Percentiles rank a stretch among this genome's conserved stretches.
phyloP scores from a whole-genome alignment of 1,139 yeast species.

The Yamadazyma oceani region DNA sequence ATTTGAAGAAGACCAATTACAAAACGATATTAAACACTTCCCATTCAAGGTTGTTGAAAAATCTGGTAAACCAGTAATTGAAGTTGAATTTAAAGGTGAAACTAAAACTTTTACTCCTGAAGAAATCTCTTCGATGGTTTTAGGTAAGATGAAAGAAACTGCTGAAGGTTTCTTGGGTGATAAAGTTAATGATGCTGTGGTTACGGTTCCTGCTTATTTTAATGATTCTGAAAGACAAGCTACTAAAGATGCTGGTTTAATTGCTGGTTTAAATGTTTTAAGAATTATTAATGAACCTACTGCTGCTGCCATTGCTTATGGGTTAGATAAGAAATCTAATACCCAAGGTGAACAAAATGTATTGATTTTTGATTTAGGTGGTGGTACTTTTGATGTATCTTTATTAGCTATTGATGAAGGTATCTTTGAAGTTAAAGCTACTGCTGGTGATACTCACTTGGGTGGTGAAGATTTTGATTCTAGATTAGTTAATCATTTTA shows the following conservation, averaged over 20 bases:
- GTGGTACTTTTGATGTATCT: constrained; percentile 98
- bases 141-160: constrained; percentile 64
- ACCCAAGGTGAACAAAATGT: constrained; percentile 70
- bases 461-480: constrained; percentile 78
- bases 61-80: constrained; percentile 59
- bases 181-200: constrained; percentile 65
- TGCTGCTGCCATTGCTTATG: constrained; percentile 63
- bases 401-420: constrained; percentile 91
- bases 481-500: constrained; percentile 35
- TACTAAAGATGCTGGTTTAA: constrained; percentile 59
- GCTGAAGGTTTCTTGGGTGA: constrained; percentile 64
- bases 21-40: constrained; percentile 59
- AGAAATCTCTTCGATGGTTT: constrained; percentile 67
- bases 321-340: constrained; percentile 67
- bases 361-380: constrained; percentile 92
- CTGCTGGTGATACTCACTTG: constrained; percentile 98
- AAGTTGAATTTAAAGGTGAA: constrained; percentile 67
- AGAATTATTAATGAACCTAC: constrained; percentile 62
- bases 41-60: constrained; percentile 60
- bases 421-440: constrained; percentile 94
- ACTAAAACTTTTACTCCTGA: constrained; percentile 64
- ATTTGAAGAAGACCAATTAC: constrained; percentile 57
- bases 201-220: constrained; percentile 66
- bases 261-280: constrained; percentile 59
- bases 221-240: constrained; percentile 64